These are phyloP conservation scores for Sporopachydermia cereana DNA, from an alignment of 1,139 yeast genomes.

Conservation along the genomic window DNA sequence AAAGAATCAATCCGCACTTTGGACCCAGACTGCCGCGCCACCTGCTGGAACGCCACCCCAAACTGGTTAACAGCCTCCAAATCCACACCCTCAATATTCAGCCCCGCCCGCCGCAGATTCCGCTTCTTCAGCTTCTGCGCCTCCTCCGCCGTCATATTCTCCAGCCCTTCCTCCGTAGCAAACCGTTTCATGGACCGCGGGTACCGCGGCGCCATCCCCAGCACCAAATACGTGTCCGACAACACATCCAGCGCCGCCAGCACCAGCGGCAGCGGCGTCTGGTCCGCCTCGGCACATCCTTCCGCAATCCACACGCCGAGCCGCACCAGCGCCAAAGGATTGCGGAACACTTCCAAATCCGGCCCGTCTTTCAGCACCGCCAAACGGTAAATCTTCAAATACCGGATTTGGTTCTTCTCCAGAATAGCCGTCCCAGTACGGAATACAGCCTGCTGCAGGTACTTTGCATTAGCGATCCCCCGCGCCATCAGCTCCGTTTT, in stretches of 20 bases:
- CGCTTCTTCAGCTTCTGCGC: conserved; percentile 32
- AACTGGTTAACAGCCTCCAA: conserved; percentile 48
- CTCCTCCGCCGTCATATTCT: conserved; percentile 20
- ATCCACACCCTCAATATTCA: conserved; percentile 7
- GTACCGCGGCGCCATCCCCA: conserved; percentile 80
- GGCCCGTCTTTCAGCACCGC: conserved; percentile 90
- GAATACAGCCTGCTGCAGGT: conserved; percentile 75
- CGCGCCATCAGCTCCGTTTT: conserved; percentile 47
- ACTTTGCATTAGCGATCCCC: conserved; percentile 74
- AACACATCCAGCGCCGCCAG: conserved; percentile 71
- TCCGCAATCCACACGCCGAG: conserved; percentile 89
- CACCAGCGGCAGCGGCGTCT: conserved; percentile 64
- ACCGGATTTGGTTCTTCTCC: conserved; percentile 71
- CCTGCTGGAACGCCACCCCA: conserved; percentile 82
- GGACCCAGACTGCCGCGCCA: conserved; percentile 75
- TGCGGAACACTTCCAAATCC: conserved; percentile 62
- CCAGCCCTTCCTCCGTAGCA: conserved; percentile 19
- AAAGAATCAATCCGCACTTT: conserved; percentile 86
- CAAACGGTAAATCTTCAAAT: conserved; percentile 67
- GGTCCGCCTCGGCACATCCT: conserved; percentile 73
- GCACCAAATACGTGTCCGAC: conserved; percentile 74
- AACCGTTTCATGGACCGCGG: conserved; percentile 34
- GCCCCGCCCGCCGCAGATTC: conserved; percentile 17
- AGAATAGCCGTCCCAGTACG: conserved; percentile 80
- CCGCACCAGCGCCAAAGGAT: conserved; percentile 75